phyloP scores from a whole-genome alignment of 257 asterid genomes.

The Nicotiana paniculata region DNA sequence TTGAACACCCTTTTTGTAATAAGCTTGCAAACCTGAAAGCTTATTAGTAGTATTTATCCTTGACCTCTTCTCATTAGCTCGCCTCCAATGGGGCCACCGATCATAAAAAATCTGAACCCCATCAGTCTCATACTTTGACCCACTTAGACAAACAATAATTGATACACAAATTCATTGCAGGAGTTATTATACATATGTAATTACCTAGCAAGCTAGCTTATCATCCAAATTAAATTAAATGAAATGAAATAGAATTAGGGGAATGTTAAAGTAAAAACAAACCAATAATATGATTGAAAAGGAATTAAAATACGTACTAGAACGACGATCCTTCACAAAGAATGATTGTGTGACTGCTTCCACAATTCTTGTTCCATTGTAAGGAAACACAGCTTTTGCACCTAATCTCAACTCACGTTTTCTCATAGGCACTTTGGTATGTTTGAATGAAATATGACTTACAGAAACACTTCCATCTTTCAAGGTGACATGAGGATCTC shows the following conservation, averaged over 20 bases:
- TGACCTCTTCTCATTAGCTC: too few relatives aligned
- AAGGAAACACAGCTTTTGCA: not conserved
- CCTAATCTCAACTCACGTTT: not conserved
- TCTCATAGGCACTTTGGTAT: not conserved
- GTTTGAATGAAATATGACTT: conserved; percentile 4
- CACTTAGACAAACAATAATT: not conserved
- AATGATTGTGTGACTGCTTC: conserved; percentile 8
- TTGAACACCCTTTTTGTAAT: too few relatives aligned
- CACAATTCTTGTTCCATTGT: not conserved
- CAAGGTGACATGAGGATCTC: not conserved
- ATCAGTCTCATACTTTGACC: too few relatives aligned
- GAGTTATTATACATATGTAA: too few relatives aligned
- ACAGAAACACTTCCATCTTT: not conserved
- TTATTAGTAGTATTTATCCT: too few relatives aligned
- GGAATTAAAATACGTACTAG: not conserved
- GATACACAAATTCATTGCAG: not conserved
- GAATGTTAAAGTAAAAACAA: not conserved
- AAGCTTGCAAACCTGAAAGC: too few relatives aligned
- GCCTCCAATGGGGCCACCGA: too few relatives aligned
- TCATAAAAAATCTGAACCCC: too few relatives aligned
- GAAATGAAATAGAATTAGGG: not conserved
- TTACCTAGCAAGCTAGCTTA: too few relatives aligned
- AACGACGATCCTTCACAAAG: conserved; percentile 2
- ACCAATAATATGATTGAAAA: not conserved
- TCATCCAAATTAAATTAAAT: not conserved